Percentiles rank a stretch among this genome's conserved stretches.
phyloP scores from a whole-genome alignment of 1,139 yeast genomes.

The Geotrichum restrictum region DNA sequence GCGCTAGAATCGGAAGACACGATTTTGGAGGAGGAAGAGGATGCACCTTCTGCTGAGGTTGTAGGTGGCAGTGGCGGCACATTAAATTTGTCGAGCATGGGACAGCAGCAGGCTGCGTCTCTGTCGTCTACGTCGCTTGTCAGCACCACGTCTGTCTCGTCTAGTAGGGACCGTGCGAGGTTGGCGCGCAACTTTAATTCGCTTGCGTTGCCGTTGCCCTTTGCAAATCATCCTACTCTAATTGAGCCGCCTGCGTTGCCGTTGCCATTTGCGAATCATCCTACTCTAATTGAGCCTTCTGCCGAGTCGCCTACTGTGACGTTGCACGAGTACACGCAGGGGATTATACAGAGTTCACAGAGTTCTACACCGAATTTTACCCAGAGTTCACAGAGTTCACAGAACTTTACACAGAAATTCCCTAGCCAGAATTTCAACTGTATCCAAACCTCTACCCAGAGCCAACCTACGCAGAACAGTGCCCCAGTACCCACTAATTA shows the following conservation, averaged over 20 bases:
- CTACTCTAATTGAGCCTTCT: neutral
- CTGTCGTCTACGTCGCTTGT: slow-evolving; percentile 23
- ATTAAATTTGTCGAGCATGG: slow-evolving; percentile 6
- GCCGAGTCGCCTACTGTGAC: too few species aligned
- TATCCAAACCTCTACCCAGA: too few species aligned
- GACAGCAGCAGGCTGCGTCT: slow-evolving; percentile 23
- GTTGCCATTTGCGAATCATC: neutral
- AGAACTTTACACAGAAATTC: too few species aligned
- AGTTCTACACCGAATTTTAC: too few species aligned
- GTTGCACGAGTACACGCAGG: too few species aligned
- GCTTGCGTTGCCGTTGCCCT: slow-evolving; percentile 15
- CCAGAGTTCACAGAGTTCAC: too few species aligned
- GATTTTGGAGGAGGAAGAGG: slow-evolving; percentile 26
- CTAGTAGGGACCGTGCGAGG: slow-evolving; percentile 24
- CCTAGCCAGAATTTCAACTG: too few species aligned
- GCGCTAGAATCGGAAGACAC: slow-evolving; percentile 33
- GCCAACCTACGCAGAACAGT: too few species aligned
- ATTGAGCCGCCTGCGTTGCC: neutral
- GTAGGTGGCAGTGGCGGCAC: too few species aligned
- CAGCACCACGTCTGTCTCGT: slow-evolving; percentile 19
- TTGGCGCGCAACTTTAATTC: slow-evolving; percentile 21
- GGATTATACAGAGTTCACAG: too few species aligned
- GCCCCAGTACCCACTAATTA: too few species aligned
- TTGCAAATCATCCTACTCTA: neutral
- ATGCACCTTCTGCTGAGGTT: too few species aligned